Percentiles rank a stretch among this genome's conserved stretches.
Evolutionary conservation across 208 protist genomes (phyloP).

Genomic region (Phytomonas francai): DNA sequence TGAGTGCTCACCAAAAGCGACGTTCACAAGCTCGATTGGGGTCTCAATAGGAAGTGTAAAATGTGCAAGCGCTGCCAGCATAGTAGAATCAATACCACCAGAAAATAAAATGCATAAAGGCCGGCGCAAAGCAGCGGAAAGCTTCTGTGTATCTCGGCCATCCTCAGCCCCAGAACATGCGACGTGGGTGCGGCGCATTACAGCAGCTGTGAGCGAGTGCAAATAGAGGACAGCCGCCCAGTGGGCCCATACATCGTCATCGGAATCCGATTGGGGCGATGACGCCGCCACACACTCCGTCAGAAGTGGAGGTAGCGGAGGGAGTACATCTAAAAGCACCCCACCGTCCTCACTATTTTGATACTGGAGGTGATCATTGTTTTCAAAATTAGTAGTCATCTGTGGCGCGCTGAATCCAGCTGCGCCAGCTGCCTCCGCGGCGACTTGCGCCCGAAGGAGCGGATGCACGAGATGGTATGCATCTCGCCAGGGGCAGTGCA

Average conservation of each 20-base stretch:
- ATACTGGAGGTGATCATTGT: background rate
- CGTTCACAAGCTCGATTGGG: constrained; percentile 93
- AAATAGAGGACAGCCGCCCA: constrained; percentile 52
- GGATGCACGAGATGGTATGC: constrained; percentile 43
- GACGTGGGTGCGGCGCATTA: constrained; percentile 51
- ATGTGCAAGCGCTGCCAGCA: constrained; percentile 89
- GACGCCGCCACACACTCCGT: constrained; percentile 5
- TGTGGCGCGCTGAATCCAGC: background rate
- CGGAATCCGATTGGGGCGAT: constrained; percentile 5
- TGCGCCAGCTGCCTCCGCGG: background rate
- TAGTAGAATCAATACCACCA: constrained; percentile 92
- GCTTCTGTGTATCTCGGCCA: constrained; percentile 25
- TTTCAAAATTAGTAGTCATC: background rate
- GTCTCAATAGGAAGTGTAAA: constrained; percentile 61
- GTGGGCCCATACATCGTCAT: constrained; percentile 30
- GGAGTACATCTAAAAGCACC: constrained; percentile 6
- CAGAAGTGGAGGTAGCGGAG: constrained; percentile 9
- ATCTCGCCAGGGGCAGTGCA: constrained; percentile 45
- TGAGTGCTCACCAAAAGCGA: constrained; percentile 83
- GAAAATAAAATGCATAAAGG: constrained; percentile 88
- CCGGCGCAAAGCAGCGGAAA: constrained; percentile 27
- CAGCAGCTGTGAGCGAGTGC: constrained; percentile 58
- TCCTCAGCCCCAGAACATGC: constrained; percentile 38
- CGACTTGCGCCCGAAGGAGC: constrained; percentile 19
- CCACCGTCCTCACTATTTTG: background rate